Conservation (phyloP, 2,329 filamentous ascomycete species). For the Akanthomyces muscarius region DNA sequence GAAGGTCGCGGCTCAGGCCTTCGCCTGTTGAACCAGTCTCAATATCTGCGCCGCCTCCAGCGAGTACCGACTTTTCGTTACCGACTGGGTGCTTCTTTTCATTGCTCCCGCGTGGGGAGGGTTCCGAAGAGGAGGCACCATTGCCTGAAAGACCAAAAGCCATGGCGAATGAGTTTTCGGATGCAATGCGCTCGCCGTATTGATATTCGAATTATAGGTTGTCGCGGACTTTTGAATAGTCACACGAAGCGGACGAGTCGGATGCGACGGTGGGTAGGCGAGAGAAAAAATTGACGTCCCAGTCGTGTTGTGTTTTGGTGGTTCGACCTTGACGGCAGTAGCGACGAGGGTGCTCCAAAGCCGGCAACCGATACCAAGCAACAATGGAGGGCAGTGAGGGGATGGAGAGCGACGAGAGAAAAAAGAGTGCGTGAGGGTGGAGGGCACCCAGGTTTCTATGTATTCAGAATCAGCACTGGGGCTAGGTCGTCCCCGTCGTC, state of each 20-base stretch:
- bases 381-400: neutral
- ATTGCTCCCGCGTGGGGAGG: conserved; percentile 6
- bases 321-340: conserved; percentile 1
- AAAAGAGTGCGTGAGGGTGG: conserved; percentile 2
- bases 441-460: conserved; percentile 13
- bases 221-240: neutral
- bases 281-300: neutral
- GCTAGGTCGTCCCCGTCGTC: conserved; percentile 5
- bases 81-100: conserved; percentile 7
- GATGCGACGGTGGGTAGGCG: conserved; percentile 1
- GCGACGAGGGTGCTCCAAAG: conserved; percentile 8
- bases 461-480: conserved; percentile 12
- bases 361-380: conserved; percentile 8
- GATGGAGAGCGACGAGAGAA: neutral
- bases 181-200: neutral
- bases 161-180: neutral
- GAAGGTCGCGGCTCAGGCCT: conserved; percentile 36
- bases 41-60: conserved; percentile 26
- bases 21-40: conserved; percentile 32
- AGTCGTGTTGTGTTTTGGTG: neutral
- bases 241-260: conserved; percentile 1
- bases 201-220: neutral
- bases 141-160: conserved; percentile 7
- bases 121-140: conserved; percentile 7
- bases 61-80: conserved; percentile 10